phyloP scores from a whole-genome alignment of 805 yeast species.

The Groenewaldozyma salmanticensis region DNA sequence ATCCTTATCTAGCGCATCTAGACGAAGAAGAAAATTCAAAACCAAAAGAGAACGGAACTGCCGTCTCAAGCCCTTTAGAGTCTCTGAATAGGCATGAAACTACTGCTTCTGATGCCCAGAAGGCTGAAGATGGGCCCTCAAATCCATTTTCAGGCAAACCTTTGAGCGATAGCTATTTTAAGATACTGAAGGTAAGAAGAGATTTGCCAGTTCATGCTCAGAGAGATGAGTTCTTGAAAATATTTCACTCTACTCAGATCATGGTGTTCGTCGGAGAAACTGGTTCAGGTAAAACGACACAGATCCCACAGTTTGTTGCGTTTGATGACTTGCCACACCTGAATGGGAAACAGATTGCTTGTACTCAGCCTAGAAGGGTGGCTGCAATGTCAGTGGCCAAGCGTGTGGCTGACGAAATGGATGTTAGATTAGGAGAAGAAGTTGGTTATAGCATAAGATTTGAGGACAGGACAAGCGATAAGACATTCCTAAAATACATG shows the following conservation, averaged over 20 bases:
- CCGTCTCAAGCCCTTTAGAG: not conserved
- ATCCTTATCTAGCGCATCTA: slow-evolving; percentile 27
- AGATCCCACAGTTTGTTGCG: slow-evolving; percentile 90
- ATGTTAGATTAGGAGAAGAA: slow-evolving; percentile 82
- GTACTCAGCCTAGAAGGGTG: slow-evolving; percentile 94
- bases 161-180: slow-evolving; percentile 59
- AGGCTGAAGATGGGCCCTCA: slow-evolving; percentile 34
- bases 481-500: slow-evolving; percentile 87
- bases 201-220: slow-evolving; percentile 92
- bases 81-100: slow-evolving; percentile 22
- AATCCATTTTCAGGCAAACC: slow-evolving; percentile 75
- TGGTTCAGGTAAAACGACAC: slow-evolving; percentile 98
- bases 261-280: slow-evolving; percentile 99
- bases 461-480: slow-evolving; percentile 74
- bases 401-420: slow-evolving; percentile 97
- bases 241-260: slow-evolving; percentile 81
- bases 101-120: slow-evolving; percentile 26
- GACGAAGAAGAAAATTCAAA: slow-evolving; percentile 12
- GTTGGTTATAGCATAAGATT: slow-evolving; percentile 95
- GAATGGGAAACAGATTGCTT: slow-evolving; percentile 76
- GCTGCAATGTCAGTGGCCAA: slow-evolving; percentile 98
- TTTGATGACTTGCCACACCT: slow-evolving; percentile 90
- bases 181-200: slow-evolving; percentile 68
- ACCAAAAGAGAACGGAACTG: slow-evolving; percentile 2
- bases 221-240: slow-evolving; percentile 74